A percentile compares a stretch with the other conserved stretches of the same genome.
These are phyloP conservation scores for Tylopilus orsonianus DNA, from an alignment of 1,284 basidiomycete species.

Conservation along the genomic window DNA sequence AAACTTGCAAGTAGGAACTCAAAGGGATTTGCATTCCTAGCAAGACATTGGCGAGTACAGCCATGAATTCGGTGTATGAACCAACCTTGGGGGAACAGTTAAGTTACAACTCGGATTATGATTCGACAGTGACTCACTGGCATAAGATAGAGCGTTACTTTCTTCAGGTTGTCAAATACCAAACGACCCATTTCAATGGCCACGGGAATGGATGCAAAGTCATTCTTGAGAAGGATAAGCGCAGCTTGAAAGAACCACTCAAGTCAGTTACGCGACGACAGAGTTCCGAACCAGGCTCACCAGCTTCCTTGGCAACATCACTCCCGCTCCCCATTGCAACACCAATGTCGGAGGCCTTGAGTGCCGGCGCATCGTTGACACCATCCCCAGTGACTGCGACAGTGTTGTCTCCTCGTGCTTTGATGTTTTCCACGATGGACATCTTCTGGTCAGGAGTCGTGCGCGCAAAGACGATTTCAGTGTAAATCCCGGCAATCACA, in stretches of 20 bases:
- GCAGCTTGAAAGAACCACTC: constrained; percentile 21
- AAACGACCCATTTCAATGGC: constrained; percentile 50
- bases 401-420: constrained; percentile 43
- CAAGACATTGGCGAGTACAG: constrained; percentile 37
- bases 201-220: constrained; percentile 39
- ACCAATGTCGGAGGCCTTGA: constrained; percentile 85
- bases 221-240: constrained; percentile 35
- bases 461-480: constrained; percentile 59
- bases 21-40: constrained; percentile 42
- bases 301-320: constrained; percentile 74
- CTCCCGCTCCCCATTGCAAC: constrained; percentile 86
- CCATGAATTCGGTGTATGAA: constrained; percentile 40
- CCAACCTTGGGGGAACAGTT: constrained; percentile 25
- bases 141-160: constrained; percentile 42
- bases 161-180: constrained; percentile 60
- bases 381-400: constrained; percentile 62
- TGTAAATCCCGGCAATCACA: constrained; percentile 44
- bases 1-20: constrained; percentile 45
- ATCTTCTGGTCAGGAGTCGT: constrained; percentile 65
- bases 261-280: background rate
- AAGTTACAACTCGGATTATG: background rate
- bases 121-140: constrained; percentile 37
- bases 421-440: constrained; percentile 55
- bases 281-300: constrained; percentile 18
- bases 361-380: constrained; percentile 55